Conservation (phyloP, 208 protist genomes). For the Leishmania gerbilli region DNA sequence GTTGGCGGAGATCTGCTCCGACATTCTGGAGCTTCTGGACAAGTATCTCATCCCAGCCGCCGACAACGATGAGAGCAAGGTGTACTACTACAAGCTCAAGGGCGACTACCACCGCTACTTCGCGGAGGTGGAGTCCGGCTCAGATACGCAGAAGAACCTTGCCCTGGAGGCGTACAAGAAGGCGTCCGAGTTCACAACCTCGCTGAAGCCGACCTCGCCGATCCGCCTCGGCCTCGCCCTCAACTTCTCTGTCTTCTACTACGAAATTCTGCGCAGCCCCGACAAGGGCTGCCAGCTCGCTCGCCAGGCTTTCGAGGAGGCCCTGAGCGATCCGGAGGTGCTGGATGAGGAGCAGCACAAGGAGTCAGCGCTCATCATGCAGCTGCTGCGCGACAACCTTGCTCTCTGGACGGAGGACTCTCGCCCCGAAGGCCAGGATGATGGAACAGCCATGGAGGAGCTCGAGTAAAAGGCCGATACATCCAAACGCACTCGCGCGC, state of each 20-base stretch:
- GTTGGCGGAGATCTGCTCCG: slow-evolving; percentile 96
- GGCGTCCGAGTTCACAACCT: slow-evolving; percentile 78
- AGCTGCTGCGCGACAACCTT: slow-evolving; percentile 99
- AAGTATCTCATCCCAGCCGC: slow-evolving; percentile 94
- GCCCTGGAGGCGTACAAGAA: slow-evolving; percentile 91
- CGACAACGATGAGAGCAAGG: slow-evolving; percentile 82
- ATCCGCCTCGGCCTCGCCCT: slow-evolving; percentile 99
- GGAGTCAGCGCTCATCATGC: slow-evolving; percentile 99
- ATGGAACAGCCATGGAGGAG: slow-evolving; percentile 88
- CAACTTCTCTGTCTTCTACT: slow-evolving; percentile 99
- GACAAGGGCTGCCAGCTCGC: slow-evolving; percentile 97
- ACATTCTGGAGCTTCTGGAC: slow-evolving; percentile 96
- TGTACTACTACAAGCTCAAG: slow-evolving; percentile 97
- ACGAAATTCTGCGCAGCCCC: slow-evolving; percentile 98
- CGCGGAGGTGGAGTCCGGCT: slow-evolving; percentile 90
- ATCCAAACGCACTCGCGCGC: background rate
- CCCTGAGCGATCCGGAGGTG: slow-evolving; percentile 96
- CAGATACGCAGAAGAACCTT: slow-evolving; percentile 87
- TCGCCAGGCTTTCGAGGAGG: slow-evolving; percentile 97
- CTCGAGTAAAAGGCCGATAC: slow-evolving; percentile 60
- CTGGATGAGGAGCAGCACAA: slow-evolving; percentile 98
- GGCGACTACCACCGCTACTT: slow-evolving; percentile 98
- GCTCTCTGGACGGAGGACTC: slow-evolving; percentile 97
- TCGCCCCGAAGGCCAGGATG: slow-evolving; percentile 78
- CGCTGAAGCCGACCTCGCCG: slow-evolving; percentile 94